phyloP scores from a whole-genome alignment of 2,329 filamentous ascomycete genomes.

The Aspergillus piperis region DNA sequence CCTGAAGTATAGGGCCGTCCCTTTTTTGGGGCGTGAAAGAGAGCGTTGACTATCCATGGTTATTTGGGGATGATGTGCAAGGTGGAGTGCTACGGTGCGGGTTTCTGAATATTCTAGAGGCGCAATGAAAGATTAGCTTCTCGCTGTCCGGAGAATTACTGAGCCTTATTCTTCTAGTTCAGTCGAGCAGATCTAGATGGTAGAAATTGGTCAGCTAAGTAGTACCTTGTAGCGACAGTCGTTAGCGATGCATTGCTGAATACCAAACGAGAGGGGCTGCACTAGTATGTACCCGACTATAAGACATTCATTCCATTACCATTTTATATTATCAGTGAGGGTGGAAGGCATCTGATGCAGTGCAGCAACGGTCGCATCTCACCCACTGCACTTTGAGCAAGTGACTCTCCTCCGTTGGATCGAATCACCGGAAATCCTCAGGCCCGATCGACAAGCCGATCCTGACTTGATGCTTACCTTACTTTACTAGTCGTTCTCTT shows the following conservation, averaged over 20 bases:
- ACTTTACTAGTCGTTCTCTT: neutral
- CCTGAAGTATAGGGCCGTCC: neutral
- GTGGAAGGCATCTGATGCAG: neutral
- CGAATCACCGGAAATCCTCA: neutral
- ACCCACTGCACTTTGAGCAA: neutral
- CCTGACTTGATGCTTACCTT: slow-evolving; percentile 2
- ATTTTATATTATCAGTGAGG: neutral
- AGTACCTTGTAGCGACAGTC: neutral
- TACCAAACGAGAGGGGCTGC: neutral
- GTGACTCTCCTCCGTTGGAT: neutral
- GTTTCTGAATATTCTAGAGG: neutral
- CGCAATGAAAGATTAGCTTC: neutral
- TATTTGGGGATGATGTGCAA: neutral
- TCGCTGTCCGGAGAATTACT: neutral
- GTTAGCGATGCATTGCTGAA: neutral
- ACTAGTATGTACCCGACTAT: neutral
- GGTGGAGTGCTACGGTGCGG: neutral
- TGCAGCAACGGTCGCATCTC: neutral
- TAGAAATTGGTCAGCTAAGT: neutral
- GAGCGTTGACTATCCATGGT: neutral
- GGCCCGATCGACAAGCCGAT: slow-evolving; percentile 1
- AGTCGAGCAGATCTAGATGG: neutral
- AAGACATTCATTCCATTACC: neutral
- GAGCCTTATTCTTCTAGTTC: neutral
- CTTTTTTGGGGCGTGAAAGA: neutral